phyloP scores from a whole-genome alignment of 345 rosid genomes.

The Cardamine occulta region DNA sequence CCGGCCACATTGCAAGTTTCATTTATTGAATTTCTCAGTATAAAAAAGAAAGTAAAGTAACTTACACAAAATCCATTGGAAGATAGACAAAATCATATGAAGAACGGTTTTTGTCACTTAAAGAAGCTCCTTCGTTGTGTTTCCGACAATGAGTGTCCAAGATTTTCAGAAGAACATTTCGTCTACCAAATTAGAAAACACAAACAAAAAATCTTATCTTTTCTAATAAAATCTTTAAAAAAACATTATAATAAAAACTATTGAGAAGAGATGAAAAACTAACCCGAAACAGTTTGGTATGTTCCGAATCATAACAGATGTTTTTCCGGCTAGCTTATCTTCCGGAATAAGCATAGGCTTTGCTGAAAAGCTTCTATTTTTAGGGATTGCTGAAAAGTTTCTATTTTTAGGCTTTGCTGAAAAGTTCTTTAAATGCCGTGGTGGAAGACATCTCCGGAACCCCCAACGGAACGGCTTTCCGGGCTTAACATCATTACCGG shows the following conservation, averaged over 20 bases:
- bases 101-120: constrained; percentile 17
- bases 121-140: constrained; percentile 27
- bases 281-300: constrained; percentile 54
- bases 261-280: background rate
- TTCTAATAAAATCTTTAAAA: background rate
- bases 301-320: constrained; percentile 55
- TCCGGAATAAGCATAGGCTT: background rate
- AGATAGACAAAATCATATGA: constrained; percentile 58
- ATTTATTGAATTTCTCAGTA: background rate
- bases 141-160: constrained; percentile 49
- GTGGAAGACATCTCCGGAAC: constrained; percentile 23
- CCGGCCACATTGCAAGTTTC: background rate
- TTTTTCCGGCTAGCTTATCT: constrained; percentile 23
- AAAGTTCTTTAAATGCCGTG: background rate
- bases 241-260: background rate
- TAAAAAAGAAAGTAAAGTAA: background rate
- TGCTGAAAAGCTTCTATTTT: background rate
- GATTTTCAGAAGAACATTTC: constrained; percentile 42
- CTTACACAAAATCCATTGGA: constrained; percentile 64
- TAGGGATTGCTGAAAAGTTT: too few species aligned
- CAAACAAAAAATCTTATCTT: background rate
- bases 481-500: background rate
- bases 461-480: background rate
- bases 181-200: constrained; percentile 30
- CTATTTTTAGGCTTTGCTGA: too few species aligned